Evolutionary conservation across 2,329 filamentous ascomycete species (phyloP), one percentile per base, ranked within the genome.

Genomic region (Didymella lethalis): DNA sequence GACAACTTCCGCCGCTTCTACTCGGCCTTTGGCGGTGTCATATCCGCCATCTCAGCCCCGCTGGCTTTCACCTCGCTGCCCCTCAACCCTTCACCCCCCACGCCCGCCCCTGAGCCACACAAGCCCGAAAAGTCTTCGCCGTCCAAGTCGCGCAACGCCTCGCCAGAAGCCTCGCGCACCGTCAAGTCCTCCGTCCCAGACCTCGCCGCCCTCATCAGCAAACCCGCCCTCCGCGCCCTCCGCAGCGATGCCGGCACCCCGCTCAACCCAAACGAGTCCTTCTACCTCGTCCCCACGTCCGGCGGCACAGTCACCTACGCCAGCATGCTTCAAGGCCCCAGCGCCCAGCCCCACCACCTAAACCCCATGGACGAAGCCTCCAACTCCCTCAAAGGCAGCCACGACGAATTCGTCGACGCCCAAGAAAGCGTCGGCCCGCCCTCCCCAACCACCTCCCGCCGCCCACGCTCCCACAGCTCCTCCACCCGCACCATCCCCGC

Each of bases 291-390:
- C 1, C 95, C 94, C 4, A 91, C 91, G 0, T 92, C 91, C 18
- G 94, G 95, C 5, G 93, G 94, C 64, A 97, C 93, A 2, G 90
- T 93, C 60, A 95, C 93, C 0, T 99, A 98, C 72, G 93, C 95
- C 44, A 93, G 90, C 62, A 97, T 99, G 51, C 81, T 97, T 20
- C 66, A 75, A 59, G 61, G 77, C 70, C 70, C 68, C 40, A 70
- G 67, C 57, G 62, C 66, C 52, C 65, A 40, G 57, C 63, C 53
- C 81, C 82, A 59, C 80, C 71, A 69, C 32, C 69, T 73, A 40
- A 64, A 67, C 47, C 69, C 73, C 51, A 76, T 77, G 20, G 73
- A 74, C 41, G 78, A 77, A 60, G 90, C 29, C 25, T 62, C 69
- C 12, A 64, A 59, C 43, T 68, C 69, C 7, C 61, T 75, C 14